Evolutionary conservation across 2,329 filamentous ascomycete species (phyloP).

Genomic region (Scedosporium apiospermum): DNA sequence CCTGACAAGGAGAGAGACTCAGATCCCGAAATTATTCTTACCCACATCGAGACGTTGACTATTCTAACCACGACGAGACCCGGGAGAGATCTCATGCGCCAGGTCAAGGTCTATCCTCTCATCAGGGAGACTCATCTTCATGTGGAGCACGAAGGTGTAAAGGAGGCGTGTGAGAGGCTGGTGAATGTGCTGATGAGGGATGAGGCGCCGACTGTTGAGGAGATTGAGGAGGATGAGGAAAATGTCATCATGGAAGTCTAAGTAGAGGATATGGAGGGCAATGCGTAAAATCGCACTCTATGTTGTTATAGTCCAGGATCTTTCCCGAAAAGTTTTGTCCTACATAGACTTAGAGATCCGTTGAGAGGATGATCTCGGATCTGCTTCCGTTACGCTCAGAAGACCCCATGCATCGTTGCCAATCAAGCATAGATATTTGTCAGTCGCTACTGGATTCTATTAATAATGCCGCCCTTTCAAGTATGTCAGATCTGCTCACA

Average conservation of each 20-base stretch:
- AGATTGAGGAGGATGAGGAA: slow-evolving; percentile 41
- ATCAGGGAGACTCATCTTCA: slow-evolving; percentile 76
- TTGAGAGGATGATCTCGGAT: background rate
- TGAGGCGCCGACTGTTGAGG: slow-evolving; percentile 44
- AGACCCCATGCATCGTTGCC: background rate
- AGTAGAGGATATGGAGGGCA: slow-evolving; percentile 1
- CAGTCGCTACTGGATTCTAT: background rate
- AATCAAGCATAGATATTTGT: background rate
- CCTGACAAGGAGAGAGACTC: slow-evolving; percentile 81
- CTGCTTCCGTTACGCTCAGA: no score
- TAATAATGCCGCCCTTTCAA: background rate
- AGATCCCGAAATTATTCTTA: slow-evolving; percentile 68
- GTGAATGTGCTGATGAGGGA: slow-evolving; percentile 84
- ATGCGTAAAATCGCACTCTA: background rate
- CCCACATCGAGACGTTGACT: slow-evolving; percentile 81
- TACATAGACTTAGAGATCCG: no score
- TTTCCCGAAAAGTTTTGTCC: no score
- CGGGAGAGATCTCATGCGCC: slow-evolving; percentile 65
- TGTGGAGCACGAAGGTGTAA: slow-evolving; percentile 68
- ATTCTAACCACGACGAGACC: slow-evolving; percentile 70
- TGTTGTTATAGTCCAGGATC: background rate
- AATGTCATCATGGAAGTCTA: slow-evolving; percentile 46
- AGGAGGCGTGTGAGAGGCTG: slow-evolving; percentile 76
- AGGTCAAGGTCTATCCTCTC: slow-evolving; percentile 78
- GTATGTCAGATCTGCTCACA: background rate